Evolutionary conservation across 345 rosid genomes (phyloP), one percentile per base, ranked within the genome.

Genomic region (Syzygium aromaticum): DNA sequence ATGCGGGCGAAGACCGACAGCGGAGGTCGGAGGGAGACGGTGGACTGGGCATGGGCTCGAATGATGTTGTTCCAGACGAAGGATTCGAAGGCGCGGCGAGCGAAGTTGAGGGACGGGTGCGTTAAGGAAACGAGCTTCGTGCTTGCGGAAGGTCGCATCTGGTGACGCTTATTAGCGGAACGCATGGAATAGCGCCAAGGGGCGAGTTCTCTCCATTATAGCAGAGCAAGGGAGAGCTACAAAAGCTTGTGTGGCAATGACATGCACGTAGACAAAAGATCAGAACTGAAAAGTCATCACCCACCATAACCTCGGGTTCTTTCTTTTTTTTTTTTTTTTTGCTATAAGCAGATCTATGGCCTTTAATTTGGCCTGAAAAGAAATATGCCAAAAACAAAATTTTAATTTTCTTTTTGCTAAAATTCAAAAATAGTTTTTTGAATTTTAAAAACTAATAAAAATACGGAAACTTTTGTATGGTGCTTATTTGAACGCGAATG

Each of bases 41-140:
- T 3, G 67, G 49, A 52, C 54, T 89, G 89, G 53, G 89, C 89
- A 51, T 43, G 85, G 87, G 90, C 87, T 86, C 92, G 91, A 9
- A 93, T 89, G 90, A 91, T 86, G 30, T 87, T 88, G 92, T 93
- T 94, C 94, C 94, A 93, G 51, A 89, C 13, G 91, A 90, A 94
- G 86, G 94, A 90, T 84, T 92, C 94, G 16, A 94, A 89, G 84
- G 91, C 87, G 53, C 89, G 91, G 59, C 90, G 88, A 0, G 87
- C 89, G 86, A 93, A 83, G 86, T 90, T 87, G 61, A 90, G 90
- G 38, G 91, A 88, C 40, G 95, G 94, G 88, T 91, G 92, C 73
- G 90, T 57, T 5, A 86, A 51, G 56, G 86, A 86, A 73, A 91
- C 87, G 63, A 87, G 88, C 85, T 77, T 90, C 4, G 56, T 5